Conservation (phyloP, 331 rosid genomes). For the Spiraea crenata region DNA sequence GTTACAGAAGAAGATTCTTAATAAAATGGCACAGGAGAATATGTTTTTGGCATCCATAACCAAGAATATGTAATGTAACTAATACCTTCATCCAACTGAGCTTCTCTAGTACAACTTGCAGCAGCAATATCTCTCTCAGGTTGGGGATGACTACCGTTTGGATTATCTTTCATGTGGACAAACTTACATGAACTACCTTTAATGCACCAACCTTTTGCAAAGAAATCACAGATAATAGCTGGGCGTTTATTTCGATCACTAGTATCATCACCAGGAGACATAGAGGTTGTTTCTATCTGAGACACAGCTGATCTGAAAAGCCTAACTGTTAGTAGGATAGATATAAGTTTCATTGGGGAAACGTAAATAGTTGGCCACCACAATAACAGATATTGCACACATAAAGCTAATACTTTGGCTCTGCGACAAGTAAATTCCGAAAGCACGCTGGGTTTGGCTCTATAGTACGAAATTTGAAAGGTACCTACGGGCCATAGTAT, state of each 20-base stretch:
- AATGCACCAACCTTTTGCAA: conserved; percentile 95
- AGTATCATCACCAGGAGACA: conserved; percentile 52
- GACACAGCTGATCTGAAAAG: conserved; percentile 48
- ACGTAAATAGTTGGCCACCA: conserved; percentile 26
- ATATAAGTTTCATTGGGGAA: conserved; percentile 30
- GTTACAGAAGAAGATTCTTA: conserved; percentile 40
- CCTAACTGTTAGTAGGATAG: conserved; percentile 36
- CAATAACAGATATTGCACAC: conserved; percentile 13
- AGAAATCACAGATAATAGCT: conserved; percentile 61
- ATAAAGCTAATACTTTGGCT: conserved; percentile 19
- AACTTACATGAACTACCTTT: conserved; percentile 85
- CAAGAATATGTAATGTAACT: conserved; percentile 20
- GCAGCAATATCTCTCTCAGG: conserved; percentile 45
- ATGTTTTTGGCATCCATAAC: conserved; percentile 32
- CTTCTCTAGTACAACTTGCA: conserved; percentile 45
- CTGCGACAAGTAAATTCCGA: conserved; percentile 27
- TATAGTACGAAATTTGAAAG: conserved; percentile 23
- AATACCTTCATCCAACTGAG: conserved; percentile 72
- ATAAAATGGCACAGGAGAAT: conserved; percentile 32
- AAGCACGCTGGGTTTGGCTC: conserved; percentile 15
- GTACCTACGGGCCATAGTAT: conserved; percentile 13
- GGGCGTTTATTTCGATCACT: conserved; percentile 51
- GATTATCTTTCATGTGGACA: conserved; percentile 63
- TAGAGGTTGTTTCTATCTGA: conserved; percentile 40
- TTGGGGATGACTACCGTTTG: conserved; percentile 32